phyloP scores from a whole-genome alignment of 192 early-diverging fungal genomes.

The Entomortierella beljakovae region DNA sequence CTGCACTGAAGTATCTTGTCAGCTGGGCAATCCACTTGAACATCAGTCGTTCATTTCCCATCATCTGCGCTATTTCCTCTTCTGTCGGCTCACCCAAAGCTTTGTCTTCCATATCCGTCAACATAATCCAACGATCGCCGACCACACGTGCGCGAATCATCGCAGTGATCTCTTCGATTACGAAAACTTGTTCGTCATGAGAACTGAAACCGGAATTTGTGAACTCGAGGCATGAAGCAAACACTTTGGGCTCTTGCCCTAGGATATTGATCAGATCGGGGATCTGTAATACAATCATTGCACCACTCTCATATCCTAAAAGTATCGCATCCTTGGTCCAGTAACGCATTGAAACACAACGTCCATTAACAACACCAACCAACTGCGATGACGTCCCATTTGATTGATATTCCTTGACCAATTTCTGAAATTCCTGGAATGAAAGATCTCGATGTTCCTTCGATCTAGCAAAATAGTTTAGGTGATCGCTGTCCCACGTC shows the following conservation, averaged over 20 bases:
- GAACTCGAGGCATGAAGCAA: constrained; percentile 58
- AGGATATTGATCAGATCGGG: constrained; percentile 58
- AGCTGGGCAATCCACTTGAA: constrained; percentile 46
- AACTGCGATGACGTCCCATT: constrained; percentile 30
- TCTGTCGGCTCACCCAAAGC: constrained; percentile 44
- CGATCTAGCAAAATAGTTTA: constrained; percentile 58
- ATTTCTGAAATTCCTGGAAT: constrained; percentile 41
- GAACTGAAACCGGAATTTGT: constrained; percentile 33
- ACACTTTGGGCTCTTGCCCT: constrained; percentile 56
- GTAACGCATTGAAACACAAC: constrained; percentile 61
- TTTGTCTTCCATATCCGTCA: constrained; percentile 45
- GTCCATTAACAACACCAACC: constrained; percentile 57
- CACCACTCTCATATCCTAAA: constrained; percentile 63
- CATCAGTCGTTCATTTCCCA: constrained; percentile 40
- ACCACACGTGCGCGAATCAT: constrained; percentile 55
- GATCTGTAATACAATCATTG: constrained; percentile 59
- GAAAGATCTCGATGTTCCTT: constrained; percentile 49
- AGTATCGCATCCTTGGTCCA: constrained; percentile 65
- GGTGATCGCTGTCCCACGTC: constrained; percentile 50
- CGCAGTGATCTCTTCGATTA: constrained; percentile 55
- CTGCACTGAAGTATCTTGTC: constrained; percentile 22
- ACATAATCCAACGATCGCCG: constrained; percentile 49
- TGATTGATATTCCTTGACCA: constrained; percentile 39
- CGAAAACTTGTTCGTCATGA: constrained; percentile 52
- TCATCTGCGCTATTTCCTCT: constrained; percentile 49